Percentiles rank a stretch among this genome's conserved stretches.
Evolutionary conservation across 2,329 filamentous ascomycete species (phyloP).

Genomic region (Thielaviopsis punctulata): DNA sequence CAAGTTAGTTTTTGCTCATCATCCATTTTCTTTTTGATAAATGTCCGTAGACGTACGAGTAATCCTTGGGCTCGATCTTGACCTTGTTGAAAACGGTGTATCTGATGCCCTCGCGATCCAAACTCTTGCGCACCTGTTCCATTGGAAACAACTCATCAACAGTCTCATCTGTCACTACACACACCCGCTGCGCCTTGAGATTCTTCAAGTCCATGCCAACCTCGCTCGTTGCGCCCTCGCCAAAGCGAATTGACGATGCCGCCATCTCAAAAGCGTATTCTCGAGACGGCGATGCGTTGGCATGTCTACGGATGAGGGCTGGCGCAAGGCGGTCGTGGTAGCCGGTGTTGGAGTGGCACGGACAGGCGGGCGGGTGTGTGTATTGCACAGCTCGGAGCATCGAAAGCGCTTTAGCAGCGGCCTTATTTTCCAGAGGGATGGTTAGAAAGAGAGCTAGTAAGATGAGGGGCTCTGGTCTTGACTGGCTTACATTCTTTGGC

Average conservation of each 20-base stretch:
- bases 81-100: constrained; percentile 71
- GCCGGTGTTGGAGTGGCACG: constrained; percentile 79
- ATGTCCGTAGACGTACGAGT: constrained; percentile 40
- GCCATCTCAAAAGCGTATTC: constrained; percentile 99
- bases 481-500: constrained; percentile 2
- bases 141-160: constrained; percentile 75
- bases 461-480: too few relatives aligned
- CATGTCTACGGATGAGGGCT: constrained; percentile 26
- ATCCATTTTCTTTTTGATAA: not conserved
- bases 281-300: constrained; percentile 59
- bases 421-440: too few relatives aligned
- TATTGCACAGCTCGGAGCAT: constrained; percentile 82
- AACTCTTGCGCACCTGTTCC: constrained; percentile 68
- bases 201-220: constrained; percentile 97
- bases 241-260: constrained; percentile 83
- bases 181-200: constrained; percentile 69
- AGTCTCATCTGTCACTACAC: constrained; percentile 77
- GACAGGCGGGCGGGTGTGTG: constrained; percentile 71
- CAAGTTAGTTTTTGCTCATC: not conserved
- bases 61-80: constrained; percentile 84
- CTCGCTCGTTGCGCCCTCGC: constrained; percentile 81
- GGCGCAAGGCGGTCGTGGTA: constrained; percentile 50
- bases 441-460: too few relatives aligned
- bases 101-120: constrained; percentile 60
- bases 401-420: constrained; percentile 47